Conservation (phyloP, 208 protist species). For the Acanthamoeba castellanii region DNA sequence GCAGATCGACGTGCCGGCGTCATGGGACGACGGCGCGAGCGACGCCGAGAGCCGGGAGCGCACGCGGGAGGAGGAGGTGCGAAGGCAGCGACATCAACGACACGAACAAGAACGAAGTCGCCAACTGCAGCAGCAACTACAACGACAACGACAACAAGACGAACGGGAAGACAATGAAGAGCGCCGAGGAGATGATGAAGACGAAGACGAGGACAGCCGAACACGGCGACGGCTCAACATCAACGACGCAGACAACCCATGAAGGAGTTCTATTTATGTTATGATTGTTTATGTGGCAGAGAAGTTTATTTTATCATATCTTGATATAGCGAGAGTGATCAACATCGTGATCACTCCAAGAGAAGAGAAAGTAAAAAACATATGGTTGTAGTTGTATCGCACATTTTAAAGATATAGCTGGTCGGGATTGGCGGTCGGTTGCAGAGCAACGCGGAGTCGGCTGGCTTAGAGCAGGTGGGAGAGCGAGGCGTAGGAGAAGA, state of each 20-base stretch:
- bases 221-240: not conserved
- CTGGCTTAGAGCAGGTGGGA: slow-evolving; percentile 4
- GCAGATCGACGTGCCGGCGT: not conserved
- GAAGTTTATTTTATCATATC: too few relatives aligned
- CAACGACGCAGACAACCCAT: not conserved
- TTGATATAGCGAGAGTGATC: too few relatives aligned
- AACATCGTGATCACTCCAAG: too few relatives aligned
- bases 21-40: not conserved
- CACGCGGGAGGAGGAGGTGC: not conserved
- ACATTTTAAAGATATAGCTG: too few relatives aligned
- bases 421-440: too few relatives aligned
- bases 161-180: not conserved
- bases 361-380: too few relatives aligned
- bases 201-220: not conserved
- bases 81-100: not conserved
- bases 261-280: not conserved
- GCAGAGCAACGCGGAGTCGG: too few relatives aligned
- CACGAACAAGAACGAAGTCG: too few relatives aligned
- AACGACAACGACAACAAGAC: not conserved
- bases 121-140: not conserved
- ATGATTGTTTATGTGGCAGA: too few relatives aligned
- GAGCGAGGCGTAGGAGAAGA: slow-evolving; percentile 22
- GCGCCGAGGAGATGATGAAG: not conserved
- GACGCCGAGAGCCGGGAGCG: not conserved
- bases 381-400: too few relatives aligned